Conservation (phyloP, 2,329 filamentous ascomycete species). For the Cladophialophora yegresii region DNA sequence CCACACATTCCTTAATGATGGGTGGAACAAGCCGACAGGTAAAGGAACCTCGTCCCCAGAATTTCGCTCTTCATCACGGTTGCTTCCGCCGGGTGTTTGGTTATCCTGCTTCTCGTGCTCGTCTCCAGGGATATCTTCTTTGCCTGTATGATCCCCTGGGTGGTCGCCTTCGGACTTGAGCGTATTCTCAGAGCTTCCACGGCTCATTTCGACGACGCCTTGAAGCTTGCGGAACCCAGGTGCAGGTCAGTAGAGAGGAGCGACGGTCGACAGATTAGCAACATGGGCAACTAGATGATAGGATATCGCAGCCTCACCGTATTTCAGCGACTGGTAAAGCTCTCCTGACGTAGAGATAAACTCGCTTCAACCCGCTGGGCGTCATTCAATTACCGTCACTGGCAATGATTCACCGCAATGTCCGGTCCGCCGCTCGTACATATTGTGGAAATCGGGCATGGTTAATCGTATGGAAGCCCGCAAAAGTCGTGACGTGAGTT, state of each 20-base stretch:
- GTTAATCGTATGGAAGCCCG: background rate
- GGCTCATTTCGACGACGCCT: background rate
- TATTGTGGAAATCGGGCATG: background rate
- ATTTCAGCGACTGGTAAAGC: background rate
- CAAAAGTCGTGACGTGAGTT: background rate
- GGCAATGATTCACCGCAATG: background rate
- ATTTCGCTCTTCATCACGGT: constrained; percentile 18
- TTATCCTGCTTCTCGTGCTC: constrained; percentile 2
- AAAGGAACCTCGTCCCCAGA: constrained; percentile 18
- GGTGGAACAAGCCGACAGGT: constrained; percentile 39
- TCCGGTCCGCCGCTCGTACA: background rate
- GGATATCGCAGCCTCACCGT: background rate
- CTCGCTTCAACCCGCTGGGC: too few species aligned
- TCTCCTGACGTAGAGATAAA: background rate
- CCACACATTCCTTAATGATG: constrained; percentile 34
- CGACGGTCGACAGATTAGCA: background rate
- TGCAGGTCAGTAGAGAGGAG: background rate
- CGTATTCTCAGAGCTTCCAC: constrained; percentile 5
- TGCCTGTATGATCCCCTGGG: background rate
- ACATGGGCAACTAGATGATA: background rate
- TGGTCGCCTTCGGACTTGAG: background rate
- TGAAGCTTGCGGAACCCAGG: background rate
- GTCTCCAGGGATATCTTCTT: background rate
- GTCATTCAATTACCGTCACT: background rate
- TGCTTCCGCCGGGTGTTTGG: constrained; percentile 1